These are phyloP conservation scores for Globisporangium polare DNA, from an alignment of 352 stramenopile genomes.

Conservation along the genomic window DNA sequence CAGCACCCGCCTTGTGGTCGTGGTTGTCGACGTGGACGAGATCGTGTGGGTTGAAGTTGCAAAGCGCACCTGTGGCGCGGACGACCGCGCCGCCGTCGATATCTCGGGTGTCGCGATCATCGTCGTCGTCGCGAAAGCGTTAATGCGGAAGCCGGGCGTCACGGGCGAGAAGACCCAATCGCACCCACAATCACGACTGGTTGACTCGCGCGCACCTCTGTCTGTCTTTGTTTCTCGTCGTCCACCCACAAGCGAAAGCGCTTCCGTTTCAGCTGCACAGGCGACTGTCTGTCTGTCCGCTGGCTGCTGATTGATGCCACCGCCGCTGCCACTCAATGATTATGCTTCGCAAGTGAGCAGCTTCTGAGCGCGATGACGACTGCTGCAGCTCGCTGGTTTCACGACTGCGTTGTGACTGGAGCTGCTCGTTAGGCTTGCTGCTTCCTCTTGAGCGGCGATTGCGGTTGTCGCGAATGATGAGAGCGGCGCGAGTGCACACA, in stretches of 20 bases:
- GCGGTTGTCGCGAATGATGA: not conserved
- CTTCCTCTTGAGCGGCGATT: not conserved
- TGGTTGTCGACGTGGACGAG: not conserved
- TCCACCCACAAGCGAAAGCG: too few relatives aligned
- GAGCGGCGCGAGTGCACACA: not conserved
- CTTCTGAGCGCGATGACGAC: too few relatives aligned
- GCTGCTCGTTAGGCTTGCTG: not conserved
- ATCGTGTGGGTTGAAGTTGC: conserved; percentile 3
- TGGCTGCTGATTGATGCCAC: too few relatives aligned
- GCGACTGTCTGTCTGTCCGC: too few relatives aligned
- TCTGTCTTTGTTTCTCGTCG: too few relatives aligned
- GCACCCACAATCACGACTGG: too few relatives aligned
- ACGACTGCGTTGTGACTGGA: not conserved
- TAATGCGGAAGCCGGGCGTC: not conserved
- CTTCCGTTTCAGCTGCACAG: too few relatives aligned
- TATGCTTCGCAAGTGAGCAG: too few relatives aligned
- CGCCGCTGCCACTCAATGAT: too few relatives aligned
- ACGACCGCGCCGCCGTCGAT: not conserved
- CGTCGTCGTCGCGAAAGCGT: not conserved
- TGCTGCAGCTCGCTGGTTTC: not conserved
- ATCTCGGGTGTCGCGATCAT: not conserved
- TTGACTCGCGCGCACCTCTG: too few relatives aligned
- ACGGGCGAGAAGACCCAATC: not conserved
- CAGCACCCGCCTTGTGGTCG: conserved; percentile 8
- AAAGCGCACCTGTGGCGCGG: not conserved